Base-by-base conservation (phyloP, 2,329 filamentous ascomycete species). In the Coniochaeta sp. region DNA sequence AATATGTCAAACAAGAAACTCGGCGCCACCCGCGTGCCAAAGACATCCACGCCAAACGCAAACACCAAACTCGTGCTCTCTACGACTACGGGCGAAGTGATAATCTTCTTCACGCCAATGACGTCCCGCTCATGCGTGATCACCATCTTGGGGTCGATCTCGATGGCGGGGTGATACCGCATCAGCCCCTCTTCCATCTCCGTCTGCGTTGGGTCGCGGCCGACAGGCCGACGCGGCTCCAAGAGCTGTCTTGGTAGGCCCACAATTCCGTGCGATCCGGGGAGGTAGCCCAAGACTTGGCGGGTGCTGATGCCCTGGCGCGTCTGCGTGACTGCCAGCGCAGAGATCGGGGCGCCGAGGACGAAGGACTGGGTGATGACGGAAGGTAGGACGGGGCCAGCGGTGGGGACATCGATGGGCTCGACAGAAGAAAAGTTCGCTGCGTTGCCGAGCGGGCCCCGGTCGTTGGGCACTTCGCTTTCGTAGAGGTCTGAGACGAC, bases 61-160 rank as follows among this genome's bases (percentile, higher is more conserved):
- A 97, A 89, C 14, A 99, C 83, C 60, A 98, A 73, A 68, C 89
- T 93, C 1, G 95, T 98, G 75, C 93, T 97, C 77, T 99, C 95
- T 33, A 99, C 82, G 5, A 91, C 73, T 1, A 91, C 90, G 0
- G 93, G 90, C 19, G 84, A 84, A 0, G 91, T 86, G 33, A 93
- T 82, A 22, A 98, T 85, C 54, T 84, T 78, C 62, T 83, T 79
- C 47, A 96, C 82, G 6, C 91, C 92, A 1, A 93, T 62, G 1
- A 98, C 83, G 64, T 96, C 90, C 22, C 92, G 86, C 65, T 88
- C 81, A 73, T 99, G 95, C 33, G 89, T 91, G 55, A 97, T 75
- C 60, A 90, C 82, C 76, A 87, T 87, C 65, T 89, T 89, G 0
- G 92, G 89, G 67, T 97, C 91, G 62, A 97, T 87, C 60, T 96